phyloP scores from a whole-genome alignment of 2,329 filamentous ascomycete genomes.

The Talaromyces sp. region DNA sequence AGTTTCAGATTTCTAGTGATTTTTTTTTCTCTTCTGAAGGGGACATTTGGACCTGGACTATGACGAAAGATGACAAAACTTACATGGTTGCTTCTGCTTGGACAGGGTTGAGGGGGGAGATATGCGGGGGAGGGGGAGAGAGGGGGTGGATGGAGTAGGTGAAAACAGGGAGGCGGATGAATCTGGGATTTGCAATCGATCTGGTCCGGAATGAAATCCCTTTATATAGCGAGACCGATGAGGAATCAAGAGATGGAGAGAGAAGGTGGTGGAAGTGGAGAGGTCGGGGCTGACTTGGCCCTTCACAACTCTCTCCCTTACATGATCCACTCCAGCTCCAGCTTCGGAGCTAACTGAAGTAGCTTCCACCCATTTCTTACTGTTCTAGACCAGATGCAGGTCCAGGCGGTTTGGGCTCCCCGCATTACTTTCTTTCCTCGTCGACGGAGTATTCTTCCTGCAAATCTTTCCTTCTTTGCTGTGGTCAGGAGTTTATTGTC shows the following conservation, averaged over 20 bases:
- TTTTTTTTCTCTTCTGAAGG: not conserved
- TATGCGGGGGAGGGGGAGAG: conserved; percentile 7
- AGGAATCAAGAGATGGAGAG: not conserved
- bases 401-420: conserved; percentile 1
- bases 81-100: not conserved
- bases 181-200: not conserved
- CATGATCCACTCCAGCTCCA: conserved; percentile 2
- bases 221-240: not conserved
- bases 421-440: not conserved
- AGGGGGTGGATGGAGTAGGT: not conserved
- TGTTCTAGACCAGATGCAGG: conserved; percentile 9
- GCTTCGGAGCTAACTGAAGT: not conserved
- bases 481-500: too few species aligned
- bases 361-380: not conserved
- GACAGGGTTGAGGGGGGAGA: not conserved
- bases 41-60: not conserved
- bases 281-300: not conserved
- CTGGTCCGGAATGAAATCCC: not conserved
- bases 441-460: too few species aligned
- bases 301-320: not conserved
- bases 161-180: not conserved
- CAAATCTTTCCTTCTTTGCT: too few species aligned
- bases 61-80: not conserved
- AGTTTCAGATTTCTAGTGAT: not conserved
- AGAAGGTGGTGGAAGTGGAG: not conserved